Evolutionary conservation across 2,329 filamentous ascomycete genomes (phyloP), one percentile per base, ranked within the genome.

Genomic region (Colletotrichum lindemuthianum): DNA sequence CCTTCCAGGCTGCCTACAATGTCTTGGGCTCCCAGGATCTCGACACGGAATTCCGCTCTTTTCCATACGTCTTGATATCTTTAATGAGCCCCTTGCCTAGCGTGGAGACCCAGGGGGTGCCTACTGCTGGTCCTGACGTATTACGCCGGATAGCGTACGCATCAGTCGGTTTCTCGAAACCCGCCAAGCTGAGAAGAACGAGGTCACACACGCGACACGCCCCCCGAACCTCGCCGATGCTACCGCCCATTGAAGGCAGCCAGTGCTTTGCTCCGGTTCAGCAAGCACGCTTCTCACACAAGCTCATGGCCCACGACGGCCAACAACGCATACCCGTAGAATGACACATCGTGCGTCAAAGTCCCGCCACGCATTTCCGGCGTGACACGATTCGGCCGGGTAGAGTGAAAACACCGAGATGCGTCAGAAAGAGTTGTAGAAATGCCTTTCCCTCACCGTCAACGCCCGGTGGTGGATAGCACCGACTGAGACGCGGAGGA

Each of bases 151-250:
- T 36, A 59, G 55, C 55, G 53, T 49, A 24, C 24, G 24, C 24
- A 24, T 24, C 24, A 24, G 24, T 24, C 24, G 24, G 24, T 24
- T 24, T 24, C 24, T 24, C 24, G 24, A 24, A 63, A 63, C 59
- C 55, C 24, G 60, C 60, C 60, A 59, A 63, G 60, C 60, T 44
- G 48, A 63, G 48, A 59, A 53, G 55, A 24, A 48, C 24, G 24
- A n/a, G 59, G 55, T 60, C 33, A 49, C 49, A 63, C 43, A 53
- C 24, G 24, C 24, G 24, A 24, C 24, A 24, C 24, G 24, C 24
- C 24, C 24, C 24, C 24, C 24, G 24, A 3, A 24, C 24, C 24
- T 24, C 24, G 24, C 24, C 24, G 24, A 41, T 12, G 48, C 49
- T 37, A 16, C 49, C 34, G 24, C 37, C 43, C 24, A 41, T 12